Conservation (phyloP, 257 asterid species). For the Solanum pinnatisectum region DNA sequence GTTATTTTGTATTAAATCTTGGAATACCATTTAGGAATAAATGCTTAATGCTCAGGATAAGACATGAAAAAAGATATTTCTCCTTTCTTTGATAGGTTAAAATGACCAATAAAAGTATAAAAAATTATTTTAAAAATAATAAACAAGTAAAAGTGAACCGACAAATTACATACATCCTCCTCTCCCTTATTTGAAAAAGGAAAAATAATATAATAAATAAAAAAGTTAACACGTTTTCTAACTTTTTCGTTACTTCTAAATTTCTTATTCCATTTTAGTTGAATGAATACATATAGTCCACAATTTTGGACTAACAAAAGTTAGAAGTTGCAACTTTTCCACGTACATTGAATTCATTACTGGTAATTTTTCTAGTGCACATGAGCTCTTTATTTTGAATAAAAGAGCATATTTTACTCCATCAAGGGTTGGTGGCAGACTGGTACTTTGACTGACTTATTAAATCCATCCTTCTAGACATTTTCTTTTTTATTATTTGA, state of each 20-base stretch:
- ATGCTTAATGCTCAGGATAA: background rate
- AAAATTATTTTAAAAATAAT: too few species aligned
- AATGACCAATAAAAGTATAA: too few species aligned
- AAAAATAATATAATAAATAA: background rate
- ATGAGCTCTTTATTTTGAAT: background rate
- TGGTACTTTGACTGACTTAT: background rate
- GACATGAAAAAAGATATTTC: too few species aligned
- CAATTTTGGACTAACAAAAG: background rate
- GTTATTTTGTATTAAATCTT: too few species aligned
- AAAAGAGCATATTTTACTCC: background rate
- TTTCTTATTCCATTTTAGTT: background rate
- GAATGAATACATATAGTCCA: background rate
- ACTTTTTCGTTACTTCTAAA: background rate
- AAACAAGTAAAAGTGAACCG: too few species aligned
- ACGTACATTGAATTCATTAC: background rate
- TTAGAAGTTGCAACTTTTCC: background rate
- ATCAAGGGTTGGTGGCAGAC: background rate
- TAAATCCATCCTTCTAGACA: background rate
- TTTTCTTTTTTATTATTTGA: background rate
- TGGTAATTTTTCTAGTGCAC: background rate
- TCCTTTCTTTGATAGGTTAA: too few species aligned
- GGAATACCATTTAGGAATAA: background rate
- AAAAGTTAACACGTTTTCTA: background rate
- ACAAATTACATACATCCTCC: background rate
- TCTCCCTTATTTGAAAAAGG: background rate